Evolutionary conservation across 148 eudicot genomes (phyloP).

Genomic region (Silene uniflora): DNA sequence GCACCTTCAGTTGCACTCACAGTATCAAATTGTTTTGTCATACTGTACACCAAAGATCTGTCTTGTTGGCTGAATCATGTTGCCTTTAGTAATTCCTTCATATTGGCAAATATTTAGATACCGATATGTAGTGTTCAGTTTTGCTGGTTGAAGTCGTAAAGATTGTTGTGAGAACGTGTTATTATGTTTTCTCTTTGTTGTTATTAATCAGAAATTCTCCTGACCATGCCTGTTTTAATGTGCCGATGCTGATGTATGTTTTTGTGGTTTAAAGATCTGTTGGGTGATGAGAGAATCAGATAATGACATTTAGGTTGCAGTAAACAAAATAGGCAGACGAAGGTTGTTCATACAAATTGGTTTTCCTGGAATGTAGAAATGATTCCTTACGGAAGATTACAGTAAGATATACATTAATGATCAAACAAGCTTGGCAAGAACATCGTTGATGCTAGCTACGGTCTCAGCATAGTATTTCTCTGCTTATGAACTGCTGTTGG

Average conservation of each 20-base stretch:
- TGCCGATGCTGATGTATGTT: not conserved
- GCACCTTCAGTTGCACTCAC: too few relatives aligned
- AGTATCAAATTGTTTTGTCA: not conserved
- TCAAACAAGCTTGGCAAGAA: constrained; percentile 64
- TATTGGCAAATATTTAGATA: too few relatives aligned
- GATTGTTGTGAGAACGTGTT: not conserved
- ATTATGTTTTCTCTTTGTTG: not conserved
- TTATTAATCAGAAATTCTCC: not conserved
- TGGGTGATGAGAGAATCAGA: not conserved
- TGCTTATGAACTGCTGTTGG: constrained; percentile 69
- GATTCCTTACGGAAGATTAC: constrained; percentile 9
- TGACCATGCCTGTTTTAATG: too few relatives aligned
- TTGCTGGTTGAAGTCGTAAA: too few relatives aligned
- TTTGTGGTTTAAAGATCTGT: not conserved
- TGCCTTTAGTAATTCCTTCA: not conserved
- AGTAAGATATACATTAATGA: constrained; percentile 25
- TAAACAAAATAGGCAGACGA: constrained; percentile 1
- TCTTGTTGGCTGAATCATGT: not conserved
- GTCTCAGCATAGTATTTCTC: constrained; percentile 81
- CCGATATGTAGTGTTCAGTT: too few relatives aligned
- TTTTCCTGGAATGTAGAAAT: constrained; percentile 17
- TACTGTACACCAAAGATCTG: not conserved
- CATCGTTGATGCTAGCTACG: constrained; percentile 60
- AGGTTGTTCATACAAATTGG: constrained; percentile 10
- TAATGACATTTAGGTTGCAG: not conserved